Conservation (phyloP, 73 alveolate species). For the Symbiodinium pilosum region DNA sequence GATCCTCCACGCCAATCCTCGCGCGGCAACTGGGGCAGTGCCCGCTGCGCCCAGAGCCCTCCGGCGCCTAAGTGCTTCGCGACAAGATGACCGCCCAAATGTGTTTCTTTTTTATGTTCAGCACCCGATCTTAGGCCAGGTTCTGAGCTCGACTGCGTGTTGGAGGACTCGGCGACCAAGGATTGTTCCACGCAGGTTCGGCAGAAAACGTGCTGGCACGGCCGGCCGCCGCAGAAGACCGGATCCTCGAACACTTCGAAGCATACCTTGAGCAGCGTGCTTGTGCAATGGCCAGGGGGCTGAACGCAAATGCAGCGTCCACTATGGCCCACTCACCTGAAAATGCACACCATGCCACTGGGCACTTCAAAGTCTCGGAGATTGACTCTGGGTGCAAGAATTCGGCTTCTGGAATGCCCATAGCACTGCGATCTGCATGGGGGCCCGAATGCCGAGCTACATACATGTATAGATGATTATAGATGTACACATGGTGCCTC, state of each 20-base stretch:
- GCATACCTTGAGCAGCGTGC: constrained; percentile 16
- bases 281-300: no score
- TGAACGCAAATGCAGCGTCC: no score
- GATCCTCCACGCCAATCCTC: constrained; percentile 11
- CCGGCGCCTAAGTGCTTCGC: not conserved
- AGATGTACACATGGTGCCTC: no score
- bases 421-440: not conserved
- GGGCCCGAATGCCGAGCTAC: not conserved
- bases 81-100: not conserved
- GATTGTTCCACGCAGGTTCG: constrained; percentile 72
- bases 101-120: no score
- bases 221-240: constrained; percentile 91
- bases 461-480: not conserved
- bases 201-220: constrained; percentile 92
- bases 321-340: no score
- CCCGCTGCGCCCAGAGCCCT: not conserved
- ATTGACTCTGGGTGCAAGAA: constrained; percentile 56
- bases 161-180: constrained; percentile 35
- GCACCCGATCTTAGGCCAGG: no score
- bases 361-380: constrained; percentile 68
- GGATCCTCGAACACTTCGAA: constrained; percentile 82
- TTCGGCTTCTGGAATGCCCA: constrained; percentile 57
- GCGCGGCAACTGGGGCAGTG: constrained; percentile 94
- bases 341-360: not conserved
- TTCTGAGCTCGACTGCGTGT: no score